Percentiles rank a stretch among this genome's conserved stretches.
Conservation (phyloP, 257 asterid genomes). For the Ilex aquifolium region DNA sequence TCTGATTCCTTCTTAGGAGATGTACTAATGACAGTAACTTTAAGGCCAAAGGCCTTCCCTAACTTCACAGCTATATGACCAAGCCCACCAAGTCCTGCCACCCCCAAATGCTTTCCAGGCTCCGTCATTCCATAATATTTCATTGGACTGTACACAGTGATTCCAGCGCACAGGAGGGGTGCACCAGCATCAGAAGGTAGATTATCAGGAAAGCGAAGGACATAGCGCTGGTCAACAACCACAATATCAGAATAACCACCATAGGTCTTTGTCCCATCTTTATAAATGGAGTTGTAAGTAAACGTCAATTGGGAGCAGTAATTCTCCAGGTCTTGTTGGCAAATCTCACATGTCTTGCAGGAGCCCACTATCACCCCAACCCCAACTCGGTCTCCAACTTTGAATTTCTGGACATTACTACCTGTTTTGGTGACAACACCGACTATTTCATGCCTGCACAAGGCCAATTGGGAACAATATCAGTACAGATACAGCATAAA, state of each 20-base stretch:
- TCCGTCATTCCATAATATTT: constrained; percentile 49
- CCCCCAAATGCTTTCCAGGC: constrained; percentile 59
- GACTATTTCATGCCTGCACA: constrained; percentile 58
- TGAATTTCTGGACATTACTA: constrained; percentile 35
- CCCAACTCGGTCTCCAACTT: constrained; percentile 56
- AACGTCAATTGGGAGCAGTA: constrained; percentile 40
- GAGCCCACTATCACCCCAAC: constrained; percentile 62
- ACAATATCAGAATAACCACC: constrained; percentile 63
- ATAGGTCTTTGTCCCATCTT: constrained; percentile 51
- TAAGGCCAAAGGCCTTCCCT: constrained; percentile 65
- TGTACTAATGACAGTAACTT: constrained; percentile 64
- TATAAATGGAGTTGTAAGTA: constrained; percentile 33
- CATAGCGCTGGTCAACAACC: constrained; percentile 48
- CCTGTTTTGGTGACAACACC: constrained; percentile 54
- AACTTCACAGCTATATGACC: constrained; percentile 71
- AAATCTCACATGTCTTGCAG: constrained; percentile 44
- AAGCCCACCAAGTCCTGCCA: constrained; percentile 67
- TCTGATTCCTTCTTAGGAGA: constrained; percentile 42
- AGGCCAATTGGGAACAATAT: too few species aligned
- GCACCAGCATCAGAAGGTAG: constrained; percentile 47
- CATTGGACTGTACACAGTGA: constrained; percentile 67
- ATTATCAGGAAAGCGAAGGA: constrained; percentile 48
- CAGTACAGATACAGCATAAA: too few species aligned
- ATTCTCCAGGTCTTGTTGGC: constrained; percentile 49
- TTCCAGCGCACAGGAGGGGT: constrained; percentile 67